phyloP scores from a whole-genome alignment of 768 basidiomycete genomes.

The Tricholoma bakamatsutake region DNA sequence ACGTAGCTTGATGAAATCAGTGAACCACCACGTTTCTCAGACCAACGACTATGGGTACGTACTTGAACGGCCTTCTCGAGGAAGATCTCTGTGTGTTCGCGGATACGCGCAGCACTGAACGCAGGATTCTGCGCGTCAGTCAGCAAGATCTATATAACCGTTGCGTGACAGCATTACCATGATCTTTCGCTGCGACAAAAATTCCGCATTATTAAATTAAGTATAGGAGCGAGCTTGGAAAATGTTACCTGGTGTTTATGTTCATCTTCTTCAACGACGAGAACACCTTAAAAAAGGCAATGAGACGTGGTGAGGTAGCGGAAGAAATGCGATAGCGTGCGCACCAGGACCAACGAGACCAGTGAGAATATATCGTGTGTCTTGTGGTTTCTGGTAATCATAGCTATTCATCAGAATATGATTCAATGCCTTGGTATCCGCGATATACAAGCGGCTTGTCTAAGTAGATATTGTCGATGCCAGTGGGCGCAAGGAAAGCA shows the following conservation, averaged over 20 bases:
- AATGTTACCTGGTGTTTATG: constrained; percentile 38
- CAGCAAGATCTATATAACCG: not conserved
- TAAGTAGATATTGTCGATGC: constrained; percentile 5
- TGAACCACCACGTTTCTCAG: not conserved
- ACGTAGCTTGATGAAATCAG: constrained; percentile 30
- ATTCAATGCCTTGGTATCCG: constrained; percentile 55
- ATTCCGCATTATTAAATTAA: not conserved
- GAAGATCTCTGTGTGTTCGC: constrained; percentile 52
- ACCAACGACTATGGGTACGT: not conserved
- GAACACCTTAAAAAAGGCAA: constrained; percentile 32
- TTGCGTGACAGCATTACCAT: constrained; percentile 27
- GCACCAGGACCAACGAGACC: constrained; percentile 37
- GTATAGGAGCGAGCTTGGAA: not conserved
- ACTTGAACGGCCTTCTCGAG: constrained; percentile 48
- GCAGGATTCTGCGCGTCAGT: constrained; percentile 49
- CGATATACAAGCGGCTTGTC: constrained; percentile 43
- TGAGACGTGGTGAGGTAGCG: not conserved
- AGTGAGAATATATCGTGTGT: constrained; percentile 29
- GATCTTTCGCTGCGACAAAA: constrained; percentile 29
- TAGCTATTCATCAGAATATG: constrained; percentile 55
- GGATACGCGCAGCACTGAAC: constrained; percentile 54
- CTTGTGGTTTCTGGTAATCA: constrained; percentile 50
- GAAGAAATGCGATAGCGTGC: not conserved
- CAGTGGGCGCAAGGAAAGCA: not conserved
- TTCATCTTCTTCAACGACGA: constrained; percentile 43